Evolutionary conservation across 2,329 filamentous ascomycete species (phyloP).

Genomic region (Ophiostoma pallidulum): DNA sequence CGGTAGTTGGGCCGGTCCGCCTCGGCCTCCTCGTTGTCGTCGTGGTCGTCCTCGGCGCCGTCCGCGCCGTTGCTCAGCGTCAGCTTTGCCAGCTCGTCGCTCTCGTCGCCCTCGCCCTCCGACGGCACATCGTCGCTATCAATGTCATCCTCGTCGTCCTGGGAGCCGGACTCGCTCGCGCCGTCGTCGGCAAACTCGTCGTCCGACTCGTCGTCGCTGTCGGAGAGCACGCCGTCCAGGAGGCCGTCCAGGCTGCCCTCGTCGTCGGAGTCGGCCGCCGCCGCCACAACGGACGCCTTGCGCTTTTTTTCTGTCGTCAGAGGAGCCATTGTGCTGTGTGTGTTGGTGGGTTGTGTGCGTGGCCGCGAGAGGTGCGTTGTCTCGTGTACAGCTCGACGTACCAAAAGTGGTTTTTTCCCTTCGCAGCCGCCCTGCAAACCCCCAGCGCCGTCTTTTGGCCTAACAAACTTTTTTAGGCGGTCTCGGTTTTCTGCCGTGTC

Average conservation of each 20-base stretch:
- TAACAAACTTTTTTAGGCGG: conserved; percentile 16
- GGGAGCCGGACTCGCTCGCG: conserved; percentile 24
- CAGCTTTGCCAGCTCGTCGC: conserved; percentile 28
- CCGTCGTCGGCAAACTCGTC: conserved; percentile 39
- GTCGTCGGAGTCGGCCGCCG: conserved; percentile 44
- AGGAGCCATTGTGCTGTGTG: conserved; percentile 30
- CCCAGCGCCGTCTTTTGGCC: conserved; percentile 10
- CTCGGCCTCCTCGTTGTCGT: conserved; percentile 28
- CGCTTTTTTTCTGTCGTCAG: conserved; percentile 43
- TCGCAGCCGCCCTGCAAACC: not conserved
- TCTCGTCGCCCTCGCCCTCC: conserved; percentile 33
- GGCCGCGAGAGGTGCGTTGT: no score
- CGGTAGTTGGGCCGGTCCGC: conserved; percentile 40
- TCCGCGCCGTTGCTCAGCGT: conserved; percentile 23
- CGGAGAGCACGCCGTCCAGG: conserved; percentile 47
- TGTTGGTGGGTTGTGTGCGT: not conserved
- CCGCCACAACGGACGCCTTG: conserved; percentile 50
- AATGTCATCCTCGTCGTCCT: conserved; percentile 37
- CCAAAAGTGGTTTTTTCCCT: no score
- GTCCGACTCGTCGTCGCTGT: conserved; percentile 49
- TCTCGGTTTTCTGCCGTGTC: conserved; percentile 8
- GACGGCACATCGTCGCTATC: conserved; percentile 32
- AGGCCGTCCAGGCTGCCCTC: conserved; percentile 44
- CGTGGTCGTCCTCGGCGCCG: conserved; percentile 25
- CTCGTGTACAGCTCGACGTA: no score